These are phyloP conservation scores for Mortierella antarctica DNA, from an alignment of 192 early-diverging fungal species.

Conservation along the genomic window DNA sequence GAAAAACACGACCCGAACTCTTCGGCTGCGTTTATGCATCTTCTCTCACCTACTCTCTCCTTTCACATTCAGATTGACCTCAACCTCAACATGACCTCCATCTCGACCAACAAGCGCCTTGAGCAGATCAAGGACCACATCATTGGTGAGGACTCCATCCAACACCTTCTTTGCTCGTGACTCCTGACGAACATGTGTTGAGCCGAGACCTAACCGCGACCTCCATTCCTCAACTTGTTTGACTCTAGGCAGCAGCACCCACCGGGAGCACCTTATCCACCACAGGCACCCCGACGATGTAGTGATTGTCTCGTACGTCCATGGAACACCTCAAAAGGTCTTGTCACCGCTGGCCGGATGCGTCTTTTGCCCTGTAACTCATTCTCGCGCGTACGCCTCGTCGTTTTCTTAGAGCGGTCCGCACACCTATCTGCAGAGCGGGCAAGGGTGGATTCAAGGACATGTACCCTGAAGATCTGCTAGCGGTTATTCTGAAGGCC, in stretches of 20 bases:
- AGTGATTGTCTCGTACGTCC: constrained; percentile 79
- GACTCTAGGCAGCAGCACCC: constrained; percentile 7
- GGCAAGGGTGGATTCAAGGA: constrained; percentile 95
- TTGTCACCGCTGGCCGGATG: neutral
- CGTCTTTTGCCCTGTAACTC: neutral
- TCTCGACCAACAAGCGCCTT: constrained; percentile 45
- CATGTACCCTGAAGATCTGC: constrained; percentile 72
- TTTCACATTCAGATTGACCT: neutral
- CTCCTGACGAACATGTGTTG: neutral
- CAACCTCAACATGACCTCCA: constrained; percentile 23
- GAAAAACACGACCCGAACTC: too few species aligned
- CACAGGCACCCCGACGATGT: constrained; percentile 82
- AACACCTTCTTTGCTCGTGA: neutral
- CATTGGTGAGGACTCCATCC: constrained; percentile 6
- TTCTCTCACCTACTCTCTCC: neutral
- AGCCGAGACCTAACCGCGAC: neutral
- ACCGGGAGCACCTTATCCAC: constrained; percentile 36
- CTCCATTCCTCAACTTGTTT: neutral
- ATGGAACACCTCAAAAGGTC: neutral
- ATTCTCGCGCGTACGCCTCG: neutral
- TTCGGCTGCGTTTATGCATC: neutral
- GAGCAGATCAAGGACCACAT: constrained; percentile 52
- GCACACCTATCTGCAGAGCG: constrained; percentile 89
- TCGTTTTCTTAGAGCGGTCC: constrained; percentile 66
- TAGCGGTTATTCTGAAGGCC: constrained; percentile 77